Conservation (phyloP, 306 rosid species). For the Vachellia collinsii region DNA sequence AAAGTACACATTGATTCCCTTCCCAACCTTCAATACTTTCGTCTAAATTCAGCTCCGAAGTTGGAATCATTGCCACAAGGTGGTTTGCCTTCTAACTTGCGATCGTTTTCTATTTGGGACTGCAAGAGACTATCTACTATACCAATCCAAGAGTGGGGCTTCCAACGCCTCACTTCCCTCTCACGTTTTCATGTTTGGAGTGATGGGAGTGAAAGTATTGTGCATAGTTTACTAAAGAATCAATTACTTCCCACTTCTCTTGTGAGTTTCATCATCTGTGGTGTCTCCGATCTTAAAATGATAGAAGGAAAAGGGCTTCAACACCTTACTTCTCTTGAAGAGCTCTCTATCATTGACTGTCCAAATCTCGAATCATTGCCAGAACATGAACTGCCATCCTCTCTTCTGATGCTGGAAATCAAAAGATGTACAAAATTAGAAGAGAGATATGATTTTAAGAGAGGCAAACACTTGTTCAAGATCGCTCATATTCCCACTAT, state of each 20-base stretch:
- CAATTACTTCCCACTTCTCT: not conserved
- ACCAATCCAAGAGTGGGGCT: not conserved
- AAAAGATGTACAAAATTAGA: rapidly evolving
- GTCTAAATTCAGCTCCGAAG: too few species aligned
- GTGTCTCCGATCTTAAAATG: not conserved
- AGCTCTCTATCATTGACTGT: not conserved
- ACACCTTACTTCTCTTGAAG: not conserved
- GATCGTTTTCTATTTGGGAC: not conserved
- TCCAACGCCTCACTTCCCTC: not conserved
- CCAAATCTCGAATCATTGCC: not conserved
- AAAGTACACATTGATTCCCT: too few species aligned
- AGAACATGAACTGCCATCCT: not conserved
- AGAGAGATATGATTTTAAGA: not conserved
- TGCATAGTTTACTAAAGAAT: not conserved
- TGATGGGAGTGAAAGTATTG: not conserved
- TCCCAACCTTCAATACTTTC: too few species aligned
- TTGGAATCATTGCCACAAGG: not conserved
- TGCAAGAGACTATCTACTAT: not conserved
- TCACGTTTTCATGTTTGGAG: rapidly evolving
- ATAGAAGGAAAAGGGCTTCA: slow-evolving; percentile 9
- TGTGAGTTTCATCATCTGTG: rapidly evolving
- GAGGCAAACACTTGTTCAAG: not conserved
- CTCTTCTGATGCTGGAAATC: not conserved
- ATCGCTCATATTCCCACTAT: slow-evolving; percentile 4
- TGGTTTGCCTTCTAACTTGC: not conserved